Conservation (phyloP, 2,329 filamentous ascomycete genomes). For the Teratosphaeria epicoccoides region DNA sequence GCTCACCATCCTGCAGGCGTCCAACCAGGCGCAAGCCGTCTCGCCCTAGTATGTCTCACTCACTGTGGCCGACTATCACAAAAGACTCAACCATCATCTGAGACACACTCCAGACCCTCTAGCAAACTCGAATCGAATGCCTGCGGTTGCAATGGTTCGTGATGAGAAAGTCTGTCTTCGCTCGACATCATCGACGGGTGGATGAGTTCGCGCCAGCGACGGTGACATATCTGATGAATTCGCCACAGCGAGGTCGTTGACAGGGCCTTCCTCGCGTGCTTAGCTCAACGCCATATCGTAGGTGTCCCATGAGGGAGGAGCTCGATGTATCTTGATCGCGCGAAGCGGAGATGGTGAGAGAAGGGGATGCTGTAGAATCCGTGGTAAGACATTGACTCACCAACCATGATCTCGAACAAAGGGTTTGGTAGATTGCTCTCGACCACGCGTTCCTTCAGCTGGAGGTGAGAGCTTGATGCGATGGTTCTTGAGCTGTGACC, state of each 20-base stretch:
- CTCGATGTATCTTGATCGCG: background rate
- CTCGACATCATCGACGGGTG: background rate
- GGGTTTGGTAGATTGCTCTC: background rate
- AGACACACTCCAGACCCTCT: background rate
- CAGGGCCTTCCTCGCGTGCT: background rate
- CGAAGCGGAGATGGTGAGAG: background rate
- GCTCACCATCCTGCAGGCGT: too few relatives aligned
- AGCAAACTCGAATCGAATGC: background rate
- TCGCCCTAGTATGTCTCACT: background rate
- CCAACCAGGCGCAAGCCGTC: background rate
- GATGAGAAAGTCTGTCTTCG: background rate
- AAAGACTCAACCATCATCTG: background rate
- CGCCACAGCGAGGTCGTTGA: background rate
- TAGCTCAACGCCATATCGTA: background rate
- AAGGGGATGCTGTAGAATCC: background rate
- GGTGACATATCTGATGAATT: background rate
- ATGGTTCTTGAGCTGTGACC: background rate
- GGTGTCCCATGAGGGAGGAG: background rate
- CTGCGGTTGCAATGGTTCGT: background rate
- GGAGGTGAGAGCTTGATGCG: background rate
- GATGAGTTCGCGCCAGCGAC: background rate
- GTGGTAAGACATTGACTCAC: background rate
- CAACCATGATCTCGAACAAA: background rate
- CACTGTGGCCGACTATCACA: background rate
- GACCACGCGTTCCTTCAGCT: background rate